These are phyloP conservation scores for Ogataea saltuana DNA, from an alignment of 805 yeast species.

Conservation along the genomic window DNA sequence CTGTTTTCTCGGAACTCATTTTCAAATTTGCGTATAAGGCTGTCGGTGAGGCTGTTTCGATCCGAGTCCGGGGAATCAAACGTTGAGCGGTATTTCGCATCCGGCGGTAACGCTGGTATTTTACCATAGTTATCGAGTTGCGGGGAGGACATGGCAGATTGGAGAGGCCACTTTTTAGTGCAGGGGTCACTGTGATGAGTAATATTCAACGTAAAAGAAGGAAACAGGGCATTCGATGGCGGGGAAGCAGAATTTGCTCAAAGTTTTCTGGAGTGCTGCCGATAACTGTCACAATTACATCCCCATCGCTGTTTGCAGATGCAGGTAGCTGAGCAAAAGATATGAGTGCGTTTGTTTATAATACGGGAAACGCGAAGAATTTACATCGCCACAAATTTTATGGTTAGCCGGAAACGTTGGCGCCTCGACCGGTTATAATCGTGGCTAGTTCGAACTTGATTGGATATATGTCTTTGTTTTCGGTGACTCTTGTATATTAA, in stretches of 20 bases:
- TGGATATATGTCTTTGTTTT: too few species aligned
- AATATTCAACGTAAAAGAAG: neutral
- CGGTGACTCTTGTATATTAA: too few species aligned
- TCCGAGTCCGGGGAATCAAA: slow-evolving; percentile 10
- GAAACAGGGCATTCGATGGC: neutral
- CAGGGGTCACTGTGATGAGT: slow-evolving; percentile 3
- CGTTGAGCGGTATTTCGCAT: neutral
- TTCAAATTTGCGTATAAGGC: slow-evolving; percentile 21
- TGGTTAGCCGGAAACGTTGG: too few species aligned
- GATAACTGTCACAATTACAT: too few species aligned
- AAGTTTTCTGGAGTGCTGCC: too few species aligned
- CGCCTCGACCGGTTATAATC: too few species aligned
- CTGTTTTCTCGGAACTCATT: slow-evolving; percentile 14
- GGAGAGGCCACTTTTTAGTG: neutral
- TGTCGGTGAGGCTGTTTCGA: slow-evolving; percentile 19
- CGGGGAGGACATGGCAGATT: slow-evolving; percentile 5
- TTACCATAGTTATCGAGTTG: neutral
- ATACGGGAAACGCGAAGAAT: too few species aligned
- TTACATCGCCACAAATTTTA: too few species aligned
- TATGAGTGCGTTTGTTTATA: too few species aligned
- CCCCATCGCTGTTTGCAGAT: too few species aligned
- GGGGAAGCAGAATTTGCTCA: neutral
- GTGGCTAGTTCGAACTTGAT: too few species aligned
- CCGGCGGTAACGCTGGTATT: slow-evolving; percentile 6
- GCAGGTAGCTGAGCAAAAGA: too few species aligned